phyloP scores from a whole-genome alignment of 768 basidiomycete species.

The Dentipellis sp. region DNA sequence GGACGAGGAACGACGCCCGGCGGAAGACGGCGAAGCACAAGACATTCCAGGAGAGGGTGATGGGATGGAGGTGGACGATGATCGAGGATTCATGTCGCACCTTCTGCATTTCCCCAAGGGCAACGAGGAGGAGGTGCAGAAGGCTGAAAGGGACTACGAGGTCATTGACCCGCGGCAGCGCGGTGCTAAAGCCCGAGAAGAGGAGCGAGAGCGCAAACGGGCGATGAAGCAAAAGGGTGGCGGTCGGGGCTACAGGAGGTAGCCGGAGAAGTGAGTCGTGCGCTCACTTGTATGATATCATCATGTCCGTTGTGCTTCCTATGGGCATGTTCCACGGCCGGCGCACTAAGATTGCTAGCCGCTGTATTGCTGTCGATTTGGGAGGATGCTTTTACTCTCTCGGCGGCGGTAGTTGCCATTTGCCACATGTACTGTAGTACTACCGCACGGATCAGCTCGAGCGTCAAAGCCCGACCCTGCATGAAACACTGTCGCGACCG shows the following conservation, averaged over 20 bases:
- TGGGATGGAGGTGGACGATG: slow-evolving; percentile 71
- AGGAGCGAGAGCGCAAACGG: slow-evolving; percentile 60
- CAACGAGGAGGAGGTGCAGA: slow-evolving; percentile 61
- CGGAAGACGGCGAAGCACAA: slow-evolving; percentile 14
- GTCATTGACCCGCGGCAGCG: slow-evolving; percentile 79
- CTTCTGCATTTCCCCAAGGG: slow-evolving; percentile 71
- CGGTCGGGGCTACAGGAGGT: slow-evolving; percentile 20
- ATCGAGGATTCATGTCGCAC: slow-evolving; percentile 67
- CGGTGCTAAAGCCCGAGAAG: slow-evolving; percentile 66
- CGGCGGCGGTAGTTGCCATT: too few species aligned
- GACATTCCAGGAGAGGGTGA: slow-evolving; percentile 30
- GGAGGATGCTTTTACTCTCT: too few species aligned
- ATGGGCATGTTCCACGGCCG: neutral
- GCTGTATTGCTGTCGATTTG: too few species aligned
- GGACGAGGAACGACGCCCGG: slow-evolving; percentile 12
- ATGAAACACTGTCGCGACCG: too few species aligned
- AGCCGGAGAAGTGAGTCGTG: neutral
- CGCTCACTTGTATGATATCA: neutral
- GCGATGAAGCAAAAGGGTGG: slow-evolving; percentile 19
- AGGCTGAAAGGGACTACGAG: slow-evolving; percentile 81
- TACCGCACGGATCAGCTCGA: too few species aligned
- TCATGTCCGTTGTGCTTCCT: neutral
- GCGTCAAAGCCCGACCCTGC: too few species aligned
- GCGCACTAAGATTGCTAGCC: neutral
- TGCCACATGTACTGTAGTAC: too few species aligned